These are phyloP conservation scores for Fusarium torulosum DNA, from an alignment of 2,329 filamentous ascomycete species.

Conservation along the genomic window DNA sequence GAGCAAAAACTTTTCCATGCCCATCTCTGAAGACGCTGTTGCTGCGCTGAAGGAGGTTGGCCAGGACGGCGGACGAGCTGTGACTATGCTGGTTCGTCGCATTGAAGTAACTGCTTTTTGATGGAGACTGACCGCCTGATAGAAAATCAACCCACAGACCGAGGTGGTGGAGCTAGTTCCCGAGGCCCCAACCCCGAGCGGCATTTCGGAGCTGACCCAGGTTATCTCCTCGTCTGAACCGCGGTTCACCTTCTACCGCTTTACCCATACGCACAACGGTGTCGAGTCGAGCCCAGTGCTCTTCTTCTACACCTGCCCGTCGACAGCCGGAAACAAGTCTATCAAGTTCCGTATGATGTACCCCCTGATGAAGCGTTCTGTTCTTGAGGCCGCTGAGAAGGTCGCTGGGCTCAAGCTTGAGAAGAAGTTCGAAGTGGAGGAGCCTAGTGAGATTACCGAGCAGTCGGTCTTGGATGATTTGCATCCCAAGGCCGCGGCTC, in stretches of 20 bases:
- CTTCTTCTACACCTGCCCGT: conserved; percentile 87
- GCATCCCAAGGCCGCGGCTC: conserved; percentile 73
- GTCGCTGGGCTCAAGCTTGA: conserved; percentile 75
- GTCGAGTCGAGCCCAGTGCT: conserved; percentile 70
- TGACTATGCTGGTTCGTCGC: conserved; percentile 74
- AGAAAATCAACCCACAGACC: conserved; percentile 79
- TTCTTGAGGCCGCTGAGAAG: conserved; percentile 73
- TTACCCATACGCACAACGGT: conserved; percentile 68
- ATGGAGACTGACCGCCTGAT: conserved; percentile 20
- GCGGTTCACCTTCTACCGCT: conserved; percentile 83
- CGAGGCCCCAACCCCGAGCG: conserved; percentile 63
- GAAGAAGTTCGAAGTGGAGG: conserved; percentile 77
- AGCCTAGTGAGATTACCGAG: conserved; percentile 78
- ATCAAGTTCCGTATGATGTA: conserved; percentile 91
- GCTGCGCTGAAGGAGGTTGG: conserved; percentile 72
- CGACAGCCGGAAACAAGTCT: conserved; percentile 71
- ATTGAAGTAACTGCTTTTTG: neutral
- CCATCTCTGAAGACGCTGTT: conserved; percentile 72
- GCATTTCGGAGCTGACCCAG: conserved; percentile 68
- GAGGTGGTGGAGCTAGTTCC: conserved; percentile 77
- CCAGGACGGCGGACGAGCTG: conserved; percentile 60
- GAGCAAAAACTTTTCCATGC: conserved; percentile 69
- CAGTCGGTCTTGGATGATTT: conserved; percentile 74
- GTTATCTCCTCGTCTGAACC: conserved; percentile 77
- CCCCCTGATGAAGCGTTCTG: conserved; percentile 76